A percentile compares a stretch with the other conserved stretches of the same genome.
Evolutionary conservation across 192 early-diverging fungal species (phyloP).

Genomic region (Chytriomyces sp.): DNA sequence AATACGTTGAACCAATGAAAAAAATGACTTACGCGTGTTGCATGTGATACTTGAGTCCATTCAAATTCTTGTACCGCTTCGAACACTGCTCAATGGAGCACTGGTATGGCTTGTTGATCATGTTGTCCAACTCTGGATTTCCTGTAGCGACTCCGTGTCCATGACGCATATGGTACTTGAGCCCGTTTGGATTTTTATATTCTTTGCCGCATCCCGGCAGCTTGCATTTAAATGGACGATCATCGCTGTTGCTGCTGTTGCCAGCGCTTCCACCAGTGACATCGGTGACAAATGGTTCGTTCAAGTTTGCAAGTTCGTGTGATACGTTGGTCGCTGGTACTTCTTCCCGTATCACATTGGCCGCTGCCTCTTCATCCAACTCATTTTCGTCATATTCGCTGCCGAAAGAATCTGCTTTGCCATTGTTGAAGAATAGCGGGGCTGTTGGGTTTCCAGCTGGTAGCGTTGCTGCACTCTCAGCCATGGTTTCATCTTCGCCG

Average conservation of each 20-base stretch:
- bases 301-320: no score
- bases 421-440: no score
- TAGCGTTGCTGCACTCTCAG: background rate
- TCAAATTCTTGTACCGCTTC: constrained; percentile 91
- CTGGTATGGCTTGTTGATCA: constrained; percentile 46
- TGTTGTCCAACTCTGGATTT: constrained; percentile 62
- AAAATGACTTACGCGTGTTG: constrained; percentile 72
- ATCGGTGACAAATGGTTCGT: background rate
- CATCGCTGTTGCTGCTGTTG: constrained; percentile 56
- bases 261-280: constrained; percentile 3
- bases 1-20: background rate
- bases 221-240: constrained; percentile 92
- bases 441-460: no score
- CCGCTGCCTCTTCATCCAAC: background rate
- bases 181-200: constrained; percentile 95
- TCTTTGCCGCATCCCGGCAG: constrained; percentile 86
- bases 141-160: constrained; percentile 66
- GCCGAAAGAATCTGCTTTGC: background rate
- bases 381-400: background rate
- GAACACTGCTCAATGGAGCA: constrained; percentile 35
- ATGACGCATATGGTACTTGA: constrained; percentile 93
- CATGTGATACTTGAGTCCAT: constrained; percentile 90
- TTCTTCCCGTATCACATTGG: no score
- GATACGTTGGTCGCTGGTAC: no score
- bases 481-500: background rate